A percentile compares a stretch with the other conserved stretches of the same genome.
Conservation (phyloP, 140 eudicot species). For the Anethum foeniculum region DNA sequence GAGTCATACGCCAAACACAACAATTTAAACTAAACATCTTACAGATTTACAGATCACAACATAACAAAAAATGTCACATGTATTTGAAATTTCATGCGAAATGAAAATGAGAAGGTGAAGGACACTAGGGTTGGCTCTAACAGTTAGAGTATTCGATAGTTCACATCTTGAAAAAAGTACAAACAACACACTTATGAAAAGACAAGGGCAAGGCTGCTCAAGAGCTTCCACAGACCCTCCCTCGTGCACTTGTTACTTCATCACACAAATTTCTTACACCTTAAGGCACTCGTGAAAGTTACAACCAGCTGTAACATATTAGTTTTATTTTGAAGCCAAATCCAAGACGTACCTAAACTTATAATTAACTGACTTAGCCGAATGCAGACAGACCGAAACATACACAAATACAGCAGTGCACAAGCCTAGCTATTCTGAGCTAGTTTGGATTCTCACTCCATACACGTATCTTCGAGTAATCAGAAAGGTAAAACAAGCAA, state of each 20-base stretch:
- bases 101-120: too few relatives aligned
- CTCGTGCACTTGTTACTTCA: not conserved
- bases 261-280: not conserved
- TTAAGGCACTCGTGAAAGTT: not conserved
- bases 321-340: not conserved
- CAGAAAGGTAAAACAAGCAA: not conserved
- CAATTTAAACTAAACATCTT: too few relatives aligned
- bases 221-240: not conserved
- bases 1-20: too few relatives aligned
- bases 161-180: not conserved
- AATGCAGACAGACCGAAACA: not conserved
- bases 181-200: not conserved
- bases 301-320: not conserved
- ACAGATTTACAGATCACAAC: too few relatives aligned
- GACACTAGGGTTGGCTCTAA: too few relatives aligned
- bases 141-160: too few relatives aligned
- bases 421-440: not conserved
- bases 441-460: not conserved
- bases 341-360: not conserved
- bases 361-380: not conserved
- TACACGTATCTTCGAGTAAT: not conserved
- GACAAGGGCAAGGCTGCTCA: not conserved
- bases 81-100: too few relatives aligned
- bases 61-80: too few relatives aligned
- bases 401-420: not conserved